A percentile compares a stretch with the other conserved stretches of the same genome.
These are phyloP conservation scores for Telfairia occidentalis DNA, from an alignment of 331 rosid genomes.

Conservation along the genomic window DNA sequence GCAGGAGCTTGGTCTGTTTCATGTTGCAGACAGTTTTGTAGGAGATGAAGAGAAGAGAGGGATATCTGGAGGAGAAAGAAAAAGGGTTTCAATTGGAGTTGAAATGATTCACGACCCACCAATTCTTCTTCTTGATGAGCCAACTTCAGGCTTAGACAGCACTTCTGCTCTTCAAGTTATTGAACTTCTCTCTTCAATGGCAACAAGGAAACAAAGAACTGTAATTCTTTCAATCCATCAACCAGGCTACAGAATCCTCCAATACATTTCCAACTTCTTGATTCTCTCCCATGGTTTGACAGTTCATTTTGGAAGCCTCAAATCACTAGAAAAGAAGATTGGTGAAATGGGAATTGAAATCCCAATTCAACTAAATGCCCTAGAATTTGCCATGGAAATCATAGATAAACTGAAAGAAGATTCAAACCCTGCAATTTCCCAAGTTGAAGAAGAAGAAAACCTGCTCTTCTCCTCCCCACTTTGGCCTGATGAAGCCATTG, in stretches of 20 bases:
- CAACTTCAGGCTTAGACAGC: slow-evolving; percentile 79
- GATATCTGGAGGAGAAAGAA: slow-evolving; percentile 76
- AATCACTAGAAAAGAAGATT: slow-evolving; percentile 47
- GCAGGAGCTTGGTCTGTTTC: slow-evolving; percentile 64
- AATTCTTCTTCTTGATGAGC: slow-evolving; percentile 68
- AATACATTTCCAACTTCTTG: slow-evolving; percentile 53
- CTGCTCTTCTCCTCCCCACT: slow-evolving; percentile 18
- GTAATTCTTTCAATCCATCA: slow-evolving; percentile 80
- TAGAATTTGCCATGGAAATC: slow-evolving; percentile 82
- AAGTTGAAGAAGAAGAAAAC: slow-evolving; percentile 8
- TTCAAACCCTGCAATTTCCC: slow-evolving; percentile 19
- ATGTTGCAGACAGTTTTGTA: slow-evolving; percentile 56
- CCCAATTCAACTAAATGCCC: slow-evolving; percentile 58
- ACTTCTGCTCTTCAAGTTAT: slow-evolving; percentile 67
- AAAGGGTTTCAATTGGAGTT: slow-evolving; percentile 76
- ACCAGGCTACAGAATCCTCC: slow-evolving; percentile 75
- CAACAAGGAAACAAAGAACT: slow-evolving; percentile 42
- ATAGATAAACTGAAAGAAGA: slow-evolving; percentile 32
- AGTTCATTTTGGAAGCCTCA: slow-evolving; percentile 59
- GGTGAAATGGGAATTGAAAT: slow-evolving; percentile 38
- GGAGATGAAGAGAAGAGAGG: slow-evolving; percentile 90
- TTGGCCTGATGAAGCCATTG: slow-evolving; percentile 28
- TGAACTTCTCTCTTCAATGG: slow-evolving; percentile 60
- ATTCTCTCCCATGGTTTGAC: slow-evolving; percentile 64
- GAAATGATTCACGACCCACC: slow-evolving; percentile 77